Base-by-base conservation (phyloP, 495 filamentous ascomycete species). In the Tuber borchii region DNA sequence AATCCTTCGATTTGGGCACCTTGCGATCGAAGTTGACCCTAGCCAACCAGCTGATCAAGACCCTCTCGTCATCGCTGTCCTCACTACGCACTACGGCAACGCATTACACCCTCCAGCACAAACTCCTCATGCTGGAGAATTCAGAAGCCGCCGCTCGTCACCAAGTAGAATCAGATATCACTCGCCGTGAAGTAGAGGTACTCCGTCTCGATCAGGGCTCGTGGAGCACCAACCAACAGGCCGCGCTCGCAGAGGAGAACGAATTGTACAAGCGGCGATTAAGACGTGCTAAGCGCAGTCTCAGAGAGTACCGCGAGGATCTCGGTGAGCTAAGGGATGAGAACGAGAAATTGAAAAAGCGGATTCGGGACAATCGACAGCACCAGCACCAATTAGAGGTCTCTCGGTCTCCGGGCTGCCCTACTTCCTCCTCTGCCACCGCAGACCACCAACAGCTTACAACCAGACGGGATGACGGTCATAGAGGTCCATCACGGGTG, bases 71-170 rank as follows among this genome's bases (percentile, higher is more conserved):
- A 39, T 81, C 80, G 20, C 75, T 79, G 14, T 77, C 71, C 37
- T 75, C 75, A 56, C 74, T 79, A 34, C 77, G 72, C 68, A 83
- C 74, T 48, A 81, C 73, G 8, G 91, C 92, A 1, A 90, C 96
- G 39, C 95, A 99, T 82, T 91, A 96, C 86, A 97, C 95, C 81
- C 85, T 99, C 70, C 95, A 97, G 83, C 93, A 95, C 81, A 93
- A 90, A 80, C 87, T 99, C 76, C 88, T 97, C 37, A 90, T 87
- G 71, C 92, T 98, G 72, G 93, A 96, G 80, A 95, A 92, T 65
- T 89, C 91, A 43, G 94, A 97, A 83, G 91, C 93, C 39, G 87
- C 92, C 7, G 94, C 96, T 83, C 89, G 94, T 51, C 93, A 94
- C 75, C 92, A 90, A 48, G 95, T 98, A 17, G 95, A 99, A 84